These are phyloP conservation scores for Aspergillus fijiensis DNA, from an alignment of 2,329 filamentous ascomycete genomes.

Conservation along the genomic window DNA sequence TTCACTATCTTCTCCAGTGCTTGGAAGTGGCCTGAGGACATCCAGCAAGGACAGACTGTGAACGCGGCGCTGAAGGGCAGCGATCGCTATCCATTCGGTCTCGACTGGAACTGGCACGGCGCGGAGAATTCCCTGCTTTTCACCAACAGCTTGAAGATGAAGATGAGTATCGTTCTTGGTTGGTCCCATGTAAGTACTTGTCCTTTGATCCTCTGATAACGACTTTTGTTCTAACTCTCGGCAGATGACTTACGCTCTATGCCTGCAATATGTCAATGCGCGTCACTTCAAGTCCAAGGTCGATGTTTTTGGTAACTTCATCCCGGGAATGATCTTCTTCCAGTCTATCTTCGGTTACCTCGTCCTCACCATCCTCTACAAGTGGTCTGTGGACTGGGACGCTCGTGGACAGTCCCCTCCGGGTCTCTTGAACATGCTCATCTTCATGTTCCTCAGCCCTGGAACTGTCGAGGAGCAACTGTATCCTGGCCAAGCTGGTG, in stretches of 20 bases:
- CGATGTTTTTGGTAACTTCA: conserved; percentile 95
- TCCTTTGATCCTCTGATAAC: not conserved
- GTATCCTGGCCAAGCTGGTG: conserved; percentile 71
- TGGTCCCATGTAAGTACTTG: conserved; percentile 69
- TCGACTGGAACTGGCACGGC: conserved; percentile 96
- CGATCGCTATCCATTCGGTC: conserved; percentile 91
- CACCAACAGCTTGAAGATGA: conserved; percentile 99
- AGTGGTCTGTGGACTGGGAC: conserved; percentile 91
- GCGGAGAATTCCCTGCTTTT: conserved; percentile 94
- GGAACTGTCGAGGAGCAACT: conserved; percentile 68
- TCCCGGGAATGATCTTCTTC: conserved; percentile 99
- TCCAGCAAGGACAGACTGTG: conserved; percentile 64
- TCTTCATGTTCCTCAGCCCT: conserved; percentile 97
- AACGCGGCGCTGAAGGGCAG: conserved; percentile 66
- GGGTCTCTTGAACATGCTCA: conserved; percentile 95
- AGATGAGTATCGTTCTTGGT: conserved; percentile 95
- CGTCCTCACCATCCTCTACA: conserved; percentile 90
- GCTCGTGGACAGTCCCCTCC: conserved; percentile 68
- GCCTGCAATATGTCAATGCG: conserved; percentile 88
- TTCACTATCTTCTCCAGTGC: conserved; percentile 85
- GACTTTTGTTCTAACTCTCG: conserved; percentile 3
- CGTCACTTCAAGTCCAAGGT: conserved; percentile 92
- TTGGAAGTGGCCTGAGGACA: conserved; percentile 79
- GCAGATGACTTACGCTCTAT: conserved; percentile 93
- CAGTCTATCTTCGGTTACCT: conserved; percentile 98